phyloP scores from a whole-genome alignment of 202 grass and related monocot genomes.

The Cymbopogon flexuosus region DNA sequence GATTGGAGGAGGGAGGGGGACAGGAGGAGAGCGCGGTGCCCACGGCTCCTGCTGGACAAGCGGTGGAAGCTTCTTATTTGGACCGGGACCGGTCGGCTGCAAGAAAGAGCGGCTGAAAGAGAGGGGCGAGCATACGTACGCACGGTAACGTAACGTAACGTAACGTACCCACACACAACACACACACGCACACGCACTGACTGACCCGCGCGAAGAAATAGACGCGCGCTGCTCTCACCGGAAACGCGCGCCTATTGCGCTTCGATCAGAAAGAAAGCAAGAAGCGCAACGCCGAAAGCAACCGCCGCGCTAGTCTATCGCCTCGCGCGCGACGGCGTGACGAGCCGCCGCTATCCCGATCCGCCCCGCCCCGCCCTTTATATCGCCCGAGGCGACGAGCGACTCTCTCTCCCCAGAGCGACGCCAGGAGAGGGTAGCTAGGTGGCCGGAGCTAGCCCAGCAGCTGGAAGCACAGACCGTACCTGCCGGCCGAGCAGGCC shows the following conservation, averaged over 20 bases:
- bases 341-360: background rate
- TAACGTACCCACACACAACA: background rate
- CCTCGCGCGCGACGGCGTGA: conserved; percentile 19
- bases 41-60: background rate
- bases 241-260: too few species aligned
- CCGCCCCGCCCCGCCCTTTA: background rate
- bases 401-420: background rate
- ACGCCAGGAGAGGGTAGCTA: background rate
- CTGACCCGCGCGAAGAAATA: background rate
- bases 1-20: background rate
- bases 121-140: background rate
- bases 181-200: background rate
- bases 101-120: background rate
- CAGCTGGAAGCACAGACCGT: background rate
- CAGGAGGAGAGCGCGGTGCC: background rate
- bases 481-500: background rate
- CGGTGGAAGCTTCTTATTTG: conserved; percentile 49
- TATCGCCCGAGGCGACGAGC: background rate
- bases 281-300: conserved; percentile 12
- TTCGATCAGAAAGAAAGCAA: background rate
- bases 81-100: background rate
- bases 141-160: background rate
- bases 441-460: background rate
- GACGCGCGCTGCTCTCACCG: too few species aligned
- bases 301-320: background rate